Evolutionary conservation across 768 basidiomycete genomes (phyloP).

Genomic region (Tulasnella sp.): DNA sequence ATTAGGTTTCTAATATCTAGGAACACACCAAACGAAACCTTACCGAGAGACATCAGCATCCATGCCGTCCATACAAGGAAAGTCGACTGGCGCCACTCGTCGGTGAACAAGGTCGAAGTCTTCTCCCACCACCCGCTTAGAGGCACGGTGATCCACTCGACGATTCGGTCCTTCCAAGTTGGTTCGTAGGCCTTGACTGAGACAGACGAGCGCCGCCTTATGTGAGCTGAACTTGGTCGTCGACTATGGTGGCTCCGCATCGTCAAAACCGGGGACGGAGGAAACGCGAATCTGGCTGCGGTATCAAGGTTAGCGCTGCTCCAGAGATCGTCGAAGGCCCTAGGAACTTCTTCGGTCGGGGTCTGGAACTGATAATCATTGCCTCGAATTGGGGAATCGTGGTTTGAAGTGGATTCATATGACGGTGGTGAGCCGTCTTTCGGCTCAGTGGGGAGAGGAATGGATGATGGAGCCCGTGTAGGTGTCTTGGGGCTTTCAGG

Average conservation of each 20-base stretch:
- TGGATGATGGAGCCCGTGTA: neutral
- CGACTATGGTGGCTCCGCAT: neutral
- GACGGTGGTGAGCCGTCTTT: neutral
- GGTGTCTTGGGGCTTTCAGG: neutral
- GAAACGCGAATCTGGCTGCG: neutral
- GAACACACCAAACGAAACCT: neutral
- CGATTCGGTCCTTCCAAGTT: neutral
- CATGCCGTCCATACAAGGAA: conserved; percentile 69
- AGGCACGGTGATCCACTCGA: conserved; percentile 40
- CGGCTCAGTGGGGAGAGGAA: neutral
- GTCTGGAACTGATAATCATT: conserved; percentile 22
- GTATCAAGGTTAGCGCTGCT: neutral
- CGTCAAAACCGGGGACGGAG: neutral
- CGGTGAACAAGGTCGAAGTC: conserved; percentile 55
- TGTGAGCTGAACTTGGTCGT: neutral
- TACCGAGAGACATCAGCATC: conserved; percentile 67
- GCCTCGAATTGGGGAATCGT: neutral
- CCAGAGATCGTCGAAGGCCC: neutral
- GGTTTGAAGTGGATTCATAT: neutral
- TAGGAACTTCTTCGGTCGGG: conserved; percentile 14
- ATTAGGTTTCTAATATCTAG: neutral
- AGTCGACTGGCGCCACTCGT: conserved; percentile 68
- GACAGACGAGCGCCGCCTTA: neutral
- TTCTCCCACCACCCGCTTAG: conserved; percentile 59
- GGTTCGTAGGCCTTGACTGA: neutral